phyloP scores from a whole-genome alignment of 208 protist species.

The Trypanosoma cruzi region DNA sequence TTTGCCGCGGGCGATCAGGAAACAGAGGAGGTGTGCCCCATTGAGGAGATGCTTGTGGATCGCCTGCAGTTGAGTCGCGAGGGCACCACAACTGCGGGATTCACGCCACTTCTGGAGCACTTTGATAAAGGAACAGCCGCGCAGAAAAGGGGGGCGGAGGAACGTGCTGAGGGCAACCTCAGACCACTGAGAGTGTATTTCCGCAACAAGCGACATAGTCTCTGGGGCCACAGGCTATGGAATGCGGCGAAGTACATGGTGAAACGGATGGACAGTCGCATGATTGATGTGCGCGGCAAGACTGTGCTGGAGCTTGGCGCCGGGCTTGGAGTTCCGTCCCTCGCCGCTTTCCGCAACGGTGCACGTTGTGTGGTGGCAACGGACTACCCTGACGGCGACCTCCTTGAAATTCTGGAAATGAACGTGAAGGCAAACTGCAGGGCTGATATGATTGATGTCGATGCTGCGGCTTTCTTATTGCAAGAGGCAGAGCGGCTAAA shows the following conservation, averaged over 20 bases:
- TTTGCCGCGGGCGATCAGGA: constrained; percentile 45
- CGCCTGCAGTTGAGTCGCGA: constrained; percentile 47
- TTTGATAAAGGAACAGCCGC: constrained; percentile 36
- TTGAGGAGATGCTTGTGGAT: constrained; percentile 43
- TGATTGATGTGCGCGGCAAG: constrained; percentile 74
- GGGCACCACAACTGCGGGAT: constrained; percentile 51
- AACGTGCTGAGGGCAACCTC: constrained; percentile 21
- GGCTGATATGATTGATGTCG: constrained; percentile 36
- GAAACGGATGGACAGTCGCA: constrained; percentile 81
- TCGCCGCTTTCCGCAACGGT: constrained; percentile 75
- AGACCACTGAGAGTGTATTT: constrained; percentile 55
- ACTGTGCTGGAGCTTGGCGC: constrained; percentile 87
- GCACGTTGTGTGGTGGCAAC: constrained; percentile 72
- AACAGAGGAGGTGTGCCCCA: constrained; percentile 40
- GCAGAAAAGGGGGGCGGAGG: constrained; percentile 21
- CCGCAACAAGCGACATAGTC: constrained; percentile 84
- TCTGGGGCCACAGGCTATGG: constrained; percentile 89
- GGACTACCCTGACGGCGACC: constrained; percentile 80
- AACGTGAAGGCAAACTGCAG: constrained; percentile 81
- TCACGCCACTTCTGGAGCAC: constrained; percentile 46
- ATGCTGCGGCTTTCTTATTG: constrained; percentile 39
- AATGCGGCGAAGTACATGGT: constrained; percentile 90
- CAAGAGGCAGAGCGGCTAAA: constrained; percentile 18
- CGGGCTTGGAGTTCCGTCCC: constrained; percentile 78
- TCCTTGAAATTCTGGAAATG: constrained; percentile 74